These are phyloP conservation scores for Claviceps arundinis DNA, from an alignment of 2,329 filamentous ascomycete species.

Conservation along the genomic window DNA sequence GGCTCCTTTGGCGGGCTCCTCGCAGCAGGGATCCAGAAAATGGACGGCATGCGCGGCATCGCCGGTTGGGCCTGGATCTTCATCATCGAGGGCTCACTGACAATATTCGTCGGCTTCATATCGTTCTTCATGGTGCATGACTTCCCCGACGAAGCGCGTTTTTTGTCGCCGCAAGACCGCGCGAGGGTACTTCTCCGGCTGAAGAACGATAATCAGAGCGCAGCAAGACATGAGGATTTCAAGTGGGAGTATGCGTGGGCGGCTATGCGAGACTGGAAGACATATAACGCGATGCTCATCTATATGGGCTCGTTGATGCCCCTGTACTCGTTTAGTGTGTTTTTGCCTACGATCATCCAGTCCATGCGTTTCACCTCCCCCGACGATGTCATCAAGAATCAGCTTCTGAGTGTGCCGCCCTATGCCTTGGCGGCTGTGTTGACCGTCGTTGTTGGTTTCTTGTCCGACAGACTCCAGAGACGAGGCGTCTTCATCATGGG, in stretches of 20 bases:
- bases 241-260: conserved; percentile 59
- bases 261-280: conserved; percentile 73
- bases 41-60: conserved; percentile 48
- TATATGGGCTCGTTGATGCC: conserved; percentile 67
- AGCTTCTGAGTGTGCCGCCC: conserved; percentile 34
- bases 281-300: conserved; percentile 58
- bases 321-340: conserved; percentile 63
- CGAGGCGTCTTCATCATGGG: conserved; percentile 71
- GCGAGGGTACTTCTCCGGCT: conserved; percentile 59
- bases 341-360: conserved; percentile 67
- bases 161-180: conserved; percentile 58
- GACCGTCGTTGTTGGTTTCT: conserved; percentile 37
- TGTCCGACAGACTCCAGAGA: conserved; percentile 60
- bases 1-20: conserved; percentile 67
- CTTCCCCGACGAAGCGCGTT: conserved; percentile 64
- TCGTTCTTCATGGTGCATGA: conserved; percentile 74
- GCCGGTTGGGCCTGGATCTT: conserved; percentile 54
- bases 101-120: conserved; percentile 51
- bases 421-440: conserved; percentile 25
- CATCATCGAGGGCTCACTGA: conserved; percentile 57
- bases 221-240: conserved; percentile 64
- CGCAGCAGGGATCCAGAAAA: conserved; percentile 56
- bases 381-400: conserved; percentile 21
- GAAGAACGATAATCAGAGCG: conserved; percentile 56
- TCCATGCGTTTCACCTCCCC: conserved; percentile 28